A percentile compares a stretch with the other conserved stretches of the same genome.
Evolutionary conservation across 306 rosid genomes (phyloP).

Genomic region (cucumber (Cucumis sativus)): DNA sequence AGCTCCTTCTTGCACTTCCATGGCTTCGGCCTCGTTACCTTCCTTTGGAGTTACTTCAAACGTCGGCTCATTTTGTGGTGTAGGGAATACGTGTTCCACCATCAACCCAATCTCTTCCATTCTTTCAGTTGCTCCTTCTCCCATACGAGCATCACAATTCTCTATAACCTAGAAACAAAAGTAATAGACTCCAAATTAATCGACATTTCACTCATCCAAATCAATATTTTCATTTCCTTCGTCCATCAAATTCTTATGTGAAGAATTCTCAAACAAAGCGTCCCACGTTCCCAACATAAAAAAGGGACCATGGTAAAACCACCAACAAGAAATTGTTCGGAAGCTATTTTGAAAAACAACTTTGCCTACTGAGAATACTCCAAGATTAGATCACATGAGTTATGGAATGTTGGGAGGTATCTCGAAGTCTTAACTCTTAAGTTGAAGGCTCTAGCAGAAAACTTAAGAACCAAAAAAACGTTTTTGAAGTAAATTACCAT

Average conservation of each 20-base stretch:
- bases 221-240: background rate
- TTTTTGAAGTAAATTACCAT: background rate
- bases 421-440: background rate
- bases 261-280: background rate
- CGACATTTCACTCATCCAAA: background rate
- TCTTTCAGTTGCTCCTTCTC: conserved; percentile 9
- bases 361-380: background rate
- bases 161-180: conserved; percentile 34
- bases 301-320: background rate
- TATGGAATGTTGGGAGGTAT: background rate
- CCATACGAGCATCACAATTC: conserved; percentile 26
- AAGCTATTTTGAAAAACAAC: background rate
- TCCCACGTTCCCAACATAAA: background rate
- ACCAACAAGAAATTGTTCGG: background rate
- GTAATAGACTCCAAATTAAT: background rate
- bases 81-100: conserved; percentile 36
- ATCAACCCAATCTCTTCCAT: conserved; percentile 29
- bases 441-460: background rate
- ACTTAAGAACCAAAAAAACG: background rate
- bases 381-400: background rate
- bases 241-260: background rate
- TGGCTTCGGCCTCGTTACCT: background rate
- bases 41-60: background rate
- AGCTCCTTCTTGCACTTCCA: background rate
- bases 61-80: conserved; percentile 1